phyloP scores from a whole-genome alignment of 1,284 basidiomycete genomes.

The Meripilus lineatus region DNA sequence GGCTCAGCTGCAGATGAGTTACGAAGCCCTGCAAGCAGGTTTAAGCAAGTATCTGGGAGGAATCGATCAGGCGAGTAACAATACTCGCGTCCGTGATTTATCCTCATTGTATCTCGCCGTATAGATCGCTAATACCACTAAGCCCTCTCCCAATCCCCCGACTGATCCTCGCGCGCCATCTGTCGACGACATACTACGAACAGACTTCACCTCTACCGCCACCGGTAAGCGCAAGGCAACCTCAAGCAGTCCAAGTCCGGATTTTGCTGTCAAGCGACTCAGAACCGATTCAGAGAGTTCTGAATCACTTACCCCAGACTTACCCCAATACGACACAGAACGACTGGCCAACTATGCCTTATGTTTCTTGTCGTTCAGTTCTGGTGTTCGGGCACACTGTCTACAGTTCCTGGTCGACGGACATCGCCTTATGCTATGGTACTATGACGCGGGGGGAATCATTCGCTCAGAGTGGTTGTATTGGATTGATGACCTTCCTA shows the following conservation, averaged over 20 bases:
- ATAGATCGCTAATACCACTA: too few relatives aligned
- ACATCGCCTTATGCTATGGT: not conserved
- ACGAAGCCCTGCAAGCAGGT: too few relatives aligned
- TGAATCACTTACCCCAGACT: not conserved
- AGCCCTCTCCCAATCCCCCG: too few relatives aligned
- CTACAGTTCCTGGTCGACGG: not conserved
- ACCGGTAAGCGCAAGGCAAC: too few relatives aligned
- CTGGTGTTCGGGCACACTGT: not conserved
- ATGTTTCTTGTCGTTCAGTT: not conserved
- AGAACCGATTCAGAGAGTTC: not conserved
- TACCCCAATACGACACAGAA: not conserved
- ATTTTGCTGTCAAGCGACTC: not conserved
- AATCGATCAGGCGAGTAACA: too few relatives aligned
- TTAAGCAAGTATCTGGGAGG: too few relatives aligned
- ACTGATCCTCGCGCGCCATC: too few relatives aligned
- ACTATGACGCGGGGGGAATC: slow-evolving; percentile 7
- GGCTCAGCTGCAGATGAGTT: too few relatives aligned
- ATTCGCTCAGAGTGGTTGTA: not conserved
- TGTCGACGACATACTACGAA: too few relatives aligned
- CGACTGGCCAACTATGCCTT: not conserved
- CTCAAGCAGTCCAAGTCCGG: not conserved
- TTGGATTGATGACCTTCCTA: slow-evolving; percentile 5
- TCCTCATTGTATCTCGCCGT: too few relatives aligned
- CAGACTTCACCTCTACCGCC: too few relatives aligned
- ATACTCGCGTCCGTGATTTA: too few relatives aligned